Conservation (phyloP, 129 eudicot genomes). For the Arctium minus region DNA sequence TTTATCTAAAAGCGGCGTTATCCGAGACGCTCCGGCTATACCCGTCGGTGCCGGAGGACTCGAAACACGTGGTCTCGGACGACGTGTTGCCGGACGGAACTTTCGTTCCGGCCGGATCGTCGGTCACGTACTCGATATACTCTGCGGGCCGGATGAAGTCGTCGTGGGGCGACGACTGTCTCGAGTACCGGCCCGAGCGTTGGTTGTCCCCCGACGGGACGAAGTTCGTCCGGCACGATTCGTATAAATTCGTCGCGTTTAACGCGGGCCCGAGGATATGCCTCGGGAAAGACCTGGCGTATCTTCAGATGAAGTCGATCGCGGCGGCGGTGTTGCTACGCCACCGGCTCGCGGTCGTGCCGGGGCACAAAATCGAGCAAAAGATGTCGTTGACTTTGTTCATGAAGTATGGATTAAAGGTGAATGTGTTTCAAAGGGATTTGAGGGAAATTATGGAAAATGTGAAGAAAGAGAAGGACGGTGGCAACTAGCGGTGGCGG, state of each 20-base stretch:
- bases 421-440: conserved; percentile 60
- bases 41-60: conserved; percentile 91
- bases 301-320: conserved; percentile 78
- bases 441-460: conserved; percentile 30
- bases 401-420: conserved; percentile 77
- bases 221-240: conserved; percentile 52
- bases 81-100: conserved; percentile 82
- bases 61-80: conserved; percentile 69
- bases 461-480: conserved; percentile 21
- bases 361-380: conserved; percentile 78
- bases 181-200: conserved; percentile 73
- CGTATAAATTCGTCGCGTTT: conserved; percentile 68
- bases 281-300: conserved; percentile 75
- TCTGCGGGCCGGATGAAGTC: conserved; percentile 77
- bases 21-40: conserved; percentile 78
- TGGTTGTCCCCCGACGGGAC: conserved; percentile 59
- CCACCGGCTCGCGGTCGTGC: conserved; percentile 53
- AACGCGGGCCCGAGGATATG: conserved; percentile 86
- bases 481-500: background rate
- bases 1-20: conserved; percentile 68
- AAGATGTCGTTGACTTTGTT: conserved; percentile 87
- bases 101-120: conserved; percentile 78
- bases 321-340: conserved; percentile 83
- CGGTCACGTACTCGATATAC: conserved; percentile 76
- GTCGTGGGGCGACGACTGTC: conserved; percentile 77